phyloP scores from a whole-genome alignment of 805 yeast genomes.

The Metschnikowia rubicola region DNA sequence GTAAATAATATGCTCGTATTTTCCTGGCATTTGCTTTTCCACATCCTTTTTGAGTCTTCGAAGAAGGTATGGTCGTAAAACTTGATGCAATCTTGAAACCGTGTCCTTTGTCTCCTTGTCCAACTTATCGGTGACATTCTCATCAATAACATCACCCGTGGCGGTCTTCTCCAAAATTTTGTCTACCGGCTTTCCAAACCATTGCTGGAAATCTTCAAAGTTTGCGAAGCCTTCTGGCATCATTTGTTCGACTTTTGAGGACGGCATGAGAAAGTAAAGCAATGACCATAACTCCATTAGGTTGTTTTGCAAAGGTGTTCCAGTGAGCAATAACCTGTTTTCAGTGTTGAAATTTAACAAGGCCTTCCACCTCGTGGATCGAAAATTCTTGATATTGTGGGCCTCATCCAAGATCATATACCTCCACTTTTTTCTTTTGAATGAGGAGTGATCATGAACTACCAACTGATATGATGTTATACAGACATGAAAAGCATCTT shows the following conservation, averaged over 20 bases:
- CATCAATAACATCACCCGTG: constrained; percentile 48
- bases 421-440: constrained; percentile 89
- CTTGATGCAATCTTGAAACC: constrained; percentile 86
- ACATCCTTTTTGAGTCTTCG: constrained; percentile 94
- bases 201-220: constrained; percentile 90
- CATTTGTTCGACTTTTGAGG: constrained; percentile 62
- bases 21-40: constrained; percentile 98
- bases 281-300: constrained; percentile 95
- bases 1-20: constrained; percentile 90
- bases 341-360: constrained; percentile 89
- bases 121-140: constrained; percentile 39
- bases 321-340: constrained; percentile 82
- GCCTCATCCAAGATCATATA: constrained; percentile 98
- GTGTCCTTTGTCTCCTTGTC: constrained; percentile 81
- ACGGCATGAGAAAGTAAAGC: constrained; percentile 93
- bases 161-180: constrained; percentile 70
- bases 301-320: constrained; percentile 96
- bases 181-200: constrained; percentile 99
- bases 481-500: constrained; percentile 93
- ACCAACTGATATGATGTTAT: constrained; percentile 96
- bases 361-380: constrained; percentile 97
- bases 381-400: constrained; percentile 92
- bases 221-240: constrained; percentile 97
- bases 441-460: constrained; percentile 94
- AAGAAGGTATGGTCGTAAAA: constrained; percentile 84